Evolutionary conservation across 495 filamentous ascomycete species (phyloP), one percentile per base, ranked within the genome.

Genomic region (Penicillium lividum): DNA sequence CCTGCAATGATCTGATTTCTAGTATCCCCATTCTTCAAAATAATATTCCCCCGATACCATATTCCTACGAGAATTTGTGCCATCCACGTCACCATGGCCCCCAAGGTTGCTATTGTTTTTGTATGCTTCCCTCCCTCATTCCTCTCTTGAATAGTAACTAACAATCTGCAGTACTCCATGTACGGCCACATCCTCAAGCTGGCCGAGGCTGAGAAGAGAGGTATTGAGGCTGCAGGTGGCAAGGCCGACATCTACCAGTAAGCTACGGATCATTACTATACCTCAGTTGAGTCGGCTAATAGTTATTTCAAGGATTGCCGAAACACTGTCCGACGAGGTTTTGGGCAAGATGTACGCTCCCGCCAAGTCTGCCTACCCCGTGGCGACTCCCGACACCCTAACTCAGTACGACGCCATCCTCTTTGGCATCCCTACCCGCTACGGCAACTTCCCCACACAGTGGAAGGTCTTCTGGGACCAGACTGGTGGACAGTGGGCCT

Each of bases 381-480:
- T 87, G 52, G 76, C 87, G 64, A 84, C 88, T 68, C 86, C 91
- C 25, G 68, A 78, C 6, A 78, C 72, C 11, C 85, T 97, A n/a
- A 80, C 84, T 59, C 56, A 83, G 54, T 97, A 94, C 78, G 92
- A 98, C 69, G 94, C 80, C 69, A 86, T 99, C 76, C 87, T 99
- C 36, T 83, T 99, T 60, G 95, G 95, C 64, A 92, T 99, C 74
- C 94, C 94, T 31, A 99, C 94, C n/a, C 88, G 94, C 56, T 99
- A 90, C 79, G 94, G 94, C 72, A 99, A 96, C 85, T 96, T 97
- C 83, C 93, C 94, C 38, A 92, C 88, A 28, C 94, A 98, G 77
- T 98, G 89, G 89, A 97, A 93, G 82, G 71, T 85, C 44, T 95
- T 92, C 83, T 92, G 87, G 88, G 90, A 95, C 80, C 79, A 81